Percentiles rank a stretch among this genome's conserved stretches.
phyloP scores from a whole-genome alignment of 2,329 filamentous ascomycete species.

The Pseudogymnoascus sp. region DNA sequence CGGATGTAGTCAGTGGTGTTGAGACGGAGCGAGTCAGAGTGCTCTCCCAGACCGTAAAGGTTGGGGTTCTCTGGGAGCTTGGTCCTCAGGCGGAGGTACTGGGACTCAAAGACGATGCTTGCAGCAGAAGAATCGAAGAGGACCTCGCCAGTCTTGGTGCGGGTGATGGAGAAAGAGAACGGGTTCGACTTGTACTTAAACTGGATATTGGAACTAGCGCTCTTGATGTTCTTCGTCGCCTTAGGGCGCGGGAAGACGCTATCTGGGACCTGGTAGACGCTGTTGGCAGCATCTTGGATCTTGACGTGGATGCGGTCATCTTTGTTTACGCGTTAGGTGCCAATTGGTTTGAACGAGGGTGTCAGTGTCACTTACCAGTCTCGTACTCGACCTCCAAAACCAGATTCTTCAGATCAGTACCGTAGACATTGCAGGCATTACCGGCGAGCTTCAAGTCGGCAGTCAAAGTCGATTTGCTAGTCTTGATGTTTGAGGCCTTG shows the following conservation, averaged over 20 bases:
- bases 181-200: conserved; percentile 47
- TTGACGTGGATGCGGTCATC: conserved; percentile 54
- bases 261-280: conserved; percentile 55
- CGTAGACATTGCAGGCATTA: conserved; percentile 50
- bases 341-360: not conserved
- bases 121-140: conserved; percentile 54
- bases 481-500: conserved; percentile 39
- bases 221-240: conserved; percentile 22
- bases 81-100: conserved; percentile 56
- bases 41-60: conserved; percentile 58
- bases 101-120: conserved; percentile 52
- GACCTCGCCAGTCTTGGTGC: conserved; percentile 39
- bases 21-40: conserved; percentile 50
- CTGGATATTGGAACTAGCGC: conserved; percentile 33
- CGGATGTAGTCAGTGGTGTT: conserved; percentile 53
- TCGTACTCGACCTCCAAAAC: conserved; percentile 54
- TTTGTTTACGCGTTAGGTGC: conserved; percentile 21
- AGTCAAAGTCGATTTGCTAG: conserved; percentile 37
- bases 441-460: conserved; percentile 52
- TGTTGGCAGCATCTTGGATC: conserved; percentile 49
- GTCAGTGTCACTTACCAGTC: conserved; percentile 35
- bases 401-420: conserved; percentile 46
- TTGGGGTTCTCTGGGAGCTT: conserved; percentile 48
- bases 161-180: conserved; percentile 51
- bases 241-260: conserved; percentile 46